Evolutionary conservation across 2,329 filamentous ascomycete species (phyloP).

Genomic region (Didymella arachidicola): DNA sequence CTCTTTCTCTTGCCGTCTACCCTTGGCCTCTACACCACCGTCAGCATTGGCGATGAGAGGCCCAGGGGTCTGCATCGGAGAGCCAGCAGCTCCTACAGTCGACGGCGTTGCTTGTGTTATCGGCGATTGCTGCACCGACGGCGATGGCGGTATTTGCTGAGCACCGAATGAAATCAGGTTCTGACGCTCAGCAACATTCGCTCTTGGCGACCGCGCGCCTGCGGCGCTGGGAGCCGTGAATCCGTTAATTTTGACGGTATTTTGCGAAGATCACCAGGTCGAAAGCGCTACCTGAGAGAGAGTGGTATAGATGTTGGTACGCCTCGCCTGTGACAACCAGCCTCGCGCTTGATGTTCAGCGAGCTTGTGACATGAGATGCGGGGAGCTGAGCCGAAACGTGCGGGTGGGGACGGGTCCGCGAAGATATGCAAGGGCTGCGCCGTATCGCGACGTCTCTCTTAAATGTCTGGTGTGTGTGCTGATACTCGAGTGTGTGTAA

Average conservation of each 20-base stretch:
- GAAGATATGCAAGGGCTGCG: constrained; percentile 13
- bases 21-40: constrained; percentile 30
- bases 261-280: neutral
- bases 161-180: constrained; percentile 29
- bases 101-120: constrained; percentile 38
- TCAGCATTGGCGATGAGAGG: constrained; percentile 30
- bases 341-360: constrained; percentile 21
- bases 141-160: constrained; percentile 28
- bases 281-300: neutral
- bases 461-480: constrained; percentile 9
- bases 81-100: constrained; percentile 35
- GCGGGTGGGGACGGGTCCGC: constrained; percentile 9
- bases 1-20: constrained; percentile 32
- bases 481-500: constrained; percentile 13
- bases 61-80: constrained; percentile 38
- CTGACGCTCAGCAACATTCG: constrained; percentile 36
- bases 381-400: constrained; percentile 18
- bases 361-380: constrained; percentile 12
- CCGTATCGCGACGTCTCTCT: constrained; percentile 14
- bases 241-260: constrained; percentile 43
- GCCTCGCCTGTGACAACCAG: constrained; percentile 9
- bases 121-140: constrained; percentile 34
- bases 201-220: constrained; percentile 34
- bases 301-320: constrained; percentile 1
- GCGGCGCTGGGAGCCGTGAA: constrained; percentile 33